Evolutionary conservation across 768 basidiomycete species (phyloP).

Genomic region (Lactifluus pinguis): DNA sequence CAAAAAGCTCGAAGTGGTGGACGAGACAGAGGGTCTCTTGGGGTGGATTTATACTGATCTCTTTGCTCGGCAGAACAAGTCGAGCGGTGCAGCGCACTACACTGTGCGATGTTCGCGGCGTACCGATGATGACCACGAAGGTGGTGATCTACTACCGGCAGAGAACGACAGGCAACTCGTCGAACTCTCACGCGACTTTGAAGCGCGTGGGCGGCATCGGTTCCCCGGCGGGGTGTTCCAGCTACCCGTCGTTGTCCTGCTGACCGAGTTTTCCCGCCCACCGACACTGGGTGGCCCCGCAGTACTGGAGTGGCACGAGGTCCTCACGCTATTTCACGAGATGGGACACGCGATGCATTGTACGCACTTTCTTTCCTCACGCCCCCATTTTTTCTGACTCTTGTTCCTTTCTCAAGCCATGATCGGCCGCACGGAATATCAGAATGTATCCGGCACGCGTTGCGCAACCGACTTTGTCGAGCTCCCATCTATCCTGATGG

Average conservation of each 20-base stretch:
- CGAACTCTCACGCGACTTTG: constrained; percentile 50
- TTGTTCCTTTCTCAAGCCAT: constrained; percentile 81
- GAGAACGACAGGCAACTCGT: constrained; percentile 30
- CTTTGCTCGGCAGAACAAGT: constrained; percentile 76
- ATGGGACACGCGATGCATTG: constrained; percentile 99
- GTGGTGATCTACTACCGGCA: constrained; percentile 42
- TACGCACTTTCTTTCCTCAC: constrained; percentile 36
- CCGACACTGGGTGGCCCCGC: constrained; percentile 51
- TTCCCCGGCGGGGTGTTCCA: constrained; percentile 69
- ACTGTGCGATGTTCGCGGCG: constrained; percentile 92
- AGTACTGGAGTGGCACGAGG: constrained; percentile 84
- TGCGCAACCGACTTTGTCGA: constrained; percentile 99
- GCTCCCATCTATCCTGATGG: constrained; percentile 96
- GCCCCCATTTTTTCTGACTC: background rate
- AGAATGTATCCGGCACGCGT: constrained; percentile 95
- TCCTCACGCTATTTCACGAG: constrained; percentile 92
- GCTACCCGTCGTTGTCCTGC: constrained; percentile 82
- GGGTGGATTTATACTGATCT: constrained; percentile 96
- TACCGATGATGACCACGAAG: constrained; percentile 83
- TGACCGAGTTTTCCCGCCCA: constrained; percentile 78
- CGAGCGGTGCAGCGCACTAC: constrained; percentile 91
- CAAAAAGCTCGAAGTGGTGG: constrained; percentile 86
- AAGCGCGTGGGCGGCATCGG: constrained; percentile 48
- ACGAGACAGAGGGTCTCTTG: constrained; percentile 77
- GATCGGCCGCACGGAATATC: constrained; percentile 95